These are phyloP conservation scores for Mycena vitilis DNA, from an alignment of 768 basidiomycete genomes.

Conservation along the genomic window DNA sequence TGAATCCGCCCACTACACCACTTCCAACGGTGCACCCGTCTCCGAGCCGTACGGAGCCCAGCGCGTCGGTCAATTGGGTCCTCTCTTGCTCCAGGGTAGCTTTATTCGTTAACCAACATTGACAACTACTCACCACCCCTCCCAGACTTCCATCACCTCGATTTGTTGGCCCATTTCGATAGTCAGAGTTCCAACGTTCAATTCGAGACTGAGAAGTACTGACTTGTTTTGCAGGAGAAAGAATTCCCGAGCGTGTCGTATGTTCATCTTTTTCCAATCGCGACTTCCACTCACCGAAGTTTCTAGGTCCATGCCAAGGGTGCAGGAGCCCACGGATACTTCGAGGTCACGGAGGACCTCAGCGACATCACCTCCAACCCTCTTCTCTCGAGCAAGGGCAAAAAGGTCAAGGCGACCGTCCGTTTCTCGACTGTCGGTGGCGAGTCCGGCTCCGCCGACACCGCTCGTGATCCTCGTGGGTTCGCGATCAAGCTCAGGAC, in stretches of 20 bases:
- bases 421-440: constrained; percentile 97
- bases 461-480: constrained; percentile 93
- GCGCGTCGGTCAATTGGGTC: constrained; percentile 78
- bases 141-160: constrained; percentile 87
- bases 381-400: constrained; percentile 73
- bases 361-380: constrained; percentile 82
- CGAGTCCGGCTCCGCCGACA: constrained; percentile 88
- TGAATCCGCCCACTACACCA: constrained; percentile 76
- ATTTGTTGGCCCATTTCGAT: constrained; percentile 91
- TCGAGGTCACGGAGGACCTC: constrained; percentile 89
- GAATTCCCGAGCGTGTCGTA: constrained; percentile 95
- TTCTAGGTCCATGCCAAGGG: constrained; percentile 90
- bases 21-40: constrained; percentile 85
- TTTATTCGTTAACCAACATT: too few relatives aligned
- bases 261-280: constrained; percentile 39
- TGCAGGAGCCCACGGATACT: constrained; percentile 93
- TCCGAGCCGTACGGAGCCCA: constrained; percentile 83
- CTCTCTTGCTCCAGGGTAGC: constrained; percentile 78
- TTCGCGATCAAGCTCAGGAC: constrained; percentile 93
- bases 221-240: constrained; percentile 57
- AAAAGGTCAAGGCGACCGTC: constrained; percentile 78
- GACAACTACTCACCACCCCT: too few relatives aligned
- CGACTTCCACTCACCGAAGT: constrained; percentile 46
- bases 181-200: constrained; percentile 49
- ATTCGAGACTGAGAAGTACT: not conserved